phyloP scores from a whole-genome alignment of 2,329 filamentous ascomycete genomes.

The Aspergillus sp. region DNA sequence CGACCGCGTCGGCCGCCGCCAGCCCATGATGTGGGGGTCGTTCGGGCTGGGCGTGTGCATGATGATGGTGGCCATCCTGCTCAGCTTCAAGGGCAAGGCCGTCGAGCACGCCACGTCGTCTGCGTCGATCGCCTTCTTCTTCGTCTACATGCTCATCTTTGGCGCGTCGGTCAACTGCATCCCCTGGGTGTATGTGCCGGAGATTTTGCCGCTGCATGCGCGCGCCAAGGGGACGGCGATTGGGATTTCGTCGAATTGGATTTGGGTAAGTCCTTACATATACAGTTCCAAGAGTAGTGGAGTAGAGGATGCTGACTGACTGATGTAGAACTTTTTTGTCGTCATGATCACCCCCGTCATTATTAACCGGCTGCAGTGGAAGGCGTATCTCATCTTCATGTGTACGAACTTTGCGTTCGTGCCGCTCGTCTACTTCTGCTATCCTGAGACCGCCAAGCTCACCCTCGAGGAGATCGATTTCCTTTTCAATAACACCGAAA shows the following conservation, averaged over 20 bases:
- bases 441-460: slow-evolving; percentile 43
- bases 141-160: slow-evolving; percentile 44
- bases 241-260: slow-evolving; percentile 43
- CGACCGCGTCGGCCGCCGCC: slow-evolving; percentile 39
- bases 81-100: slow-evolving; percentile 44
- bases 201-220: slow-evolving; percentile 51
- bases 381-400: slow-evolving; percentile 38
- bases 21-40: slow-evolving; percentile 35
- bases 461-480: slow-evolving; percentile 46
- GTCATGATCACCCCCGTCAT: slow-evolving; percentile 36
- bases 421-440: slow-evolving; percentile 47
- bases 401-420: slow-evolving; percentile 31
- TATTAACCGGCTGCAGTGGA: slow-evolving; percentile 31
- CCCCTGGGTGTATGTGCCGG: slow-evolving; percentile 51
- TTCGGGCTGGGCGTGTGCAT: slow-evolving; percentile 35
- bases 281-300: not conserved
- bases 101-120: slow-evolving; percentile 36
- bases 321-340: slow-evolving; percentile 42
- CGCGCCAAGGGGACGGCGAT: slow-evolving; percentile 49
- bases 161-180: slow-evolving; percentile 48
- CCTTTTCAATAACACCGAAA: slow-evolving; percentile 29
- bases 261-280: slow-evolving; percentile 5
- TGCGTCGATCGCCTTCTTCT: slow-evolving; percentile 51
- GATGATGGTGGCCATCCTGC: slow-evolving; percentile 33
- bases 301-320: not conserved